These are phyloP conservation scores for Claviceps arundinis DNA, from an alignment of 2,329 filamentous ascomycete species.

Conservation along the genomic window DNA sequence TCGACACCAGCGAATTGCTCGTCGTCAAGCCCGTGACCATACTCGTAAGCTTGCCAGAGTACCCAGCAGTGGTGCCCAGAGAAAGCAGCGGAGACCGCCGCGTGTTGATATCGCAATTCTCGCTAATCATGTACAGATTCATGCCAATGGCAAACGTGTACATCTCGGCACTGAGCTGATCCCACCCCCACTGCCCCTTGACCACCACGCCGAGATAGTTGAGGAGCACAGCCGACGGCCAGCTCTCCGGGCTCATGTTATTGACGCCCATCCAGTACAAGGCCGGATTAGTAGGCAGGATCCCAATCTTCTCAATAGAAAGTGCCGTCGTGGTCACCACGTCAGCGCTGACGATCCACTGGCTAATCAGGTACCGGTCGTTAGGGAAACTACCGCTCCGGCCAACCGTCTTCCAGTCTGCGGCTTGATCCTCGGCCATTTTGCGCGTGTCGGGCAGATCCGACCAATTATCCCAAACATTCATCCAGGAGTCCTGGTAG, in stretches of 20 bases:
- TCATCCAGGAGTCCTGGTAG: conserved; percentile 14
- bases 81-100: conserved; percentile 13
- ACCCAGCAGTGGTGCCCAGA: too few relatives aligned
- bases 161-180: conserved; percentile 18
- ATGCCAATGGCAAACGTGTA: conserved; percentile 17
- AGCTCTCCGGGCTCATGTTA: conserved; percentile 15
- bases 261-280: conserved; percentile 21
- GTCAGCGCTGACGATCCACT: conserved; percentile 19
- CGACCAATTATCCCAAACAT: conserved; percentile 18
- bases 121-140: conserved; percentile 19
- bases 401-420: conserved; percentile 11
- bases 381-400: conserved; percentile 10
- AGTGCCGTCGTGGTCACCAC: conserved; percentile 14
- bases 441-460: conserved; percentile 14
- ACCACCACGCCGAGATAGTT: conserved; percentile 20
- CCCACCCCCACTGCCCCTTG: conserved; percentile 12
- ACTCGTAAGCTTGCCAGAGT: neutral
- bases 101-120: conserved; percentile 17
- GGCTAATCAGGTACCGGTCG: conserved; percentile 16
- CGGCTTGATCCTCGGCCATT: conserved; percentile 12
- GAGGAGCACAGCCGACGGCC: conserved; percentile 19
- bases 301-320: conserved; percentile 16
- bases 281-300: conserved; percentile 19
- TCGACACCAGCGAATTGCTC: neutral
- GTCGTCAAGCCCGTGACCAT: neutral